Evolutionary conservation across 441 rosid genomes (phyloP), one percentile per base, ranked within the genome.

Genomic region (Euphorbia schlechtendalii): DNA sequence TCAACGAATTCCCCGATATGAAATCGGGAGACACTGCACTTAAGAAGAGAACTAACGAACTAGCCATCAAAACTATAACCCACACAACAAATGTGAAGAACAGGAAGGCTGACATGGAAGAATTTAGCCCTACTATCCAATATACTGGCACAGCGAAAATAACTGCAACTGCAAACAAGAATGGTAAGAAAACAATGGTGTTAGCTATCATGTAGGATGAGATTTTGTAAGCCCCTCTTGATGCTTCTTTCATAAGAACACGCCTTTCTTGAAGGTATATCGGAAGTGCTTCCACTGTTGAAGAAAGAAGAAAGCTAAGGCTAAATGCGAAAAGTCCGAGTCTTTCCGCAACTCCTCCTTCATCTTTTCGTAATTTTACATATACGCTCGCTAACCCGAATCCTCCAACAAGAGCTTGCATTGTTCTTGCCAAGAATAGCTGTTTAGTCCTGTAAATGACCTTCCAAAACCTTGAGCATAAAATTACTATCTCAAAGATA

Each of bases 231-330:
- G 96, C 92, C 57, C 87, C 89, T 78, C 89, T 82, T 14, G 98
- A 95, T 0, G 92, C 82, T 76, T 91, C 98, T 67, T 92, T 77
- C 98, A 91, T 88, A 78, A 92, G 76, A 41, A 92, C 88, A 75
- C 84, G 84, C 3, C 96, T 77, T 63, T 92, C 96, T 61, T 89
- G 95, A 52, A 92, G 85, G 72, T 87, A 89, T 1, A 84, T 89
- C 5, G 96, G 96, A 65, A 92, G 82, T 43, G 98, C 89, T 77
- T 92, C 96, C 2, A 90, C 95, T 24, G 91, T 89, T 12, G 95
- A 89, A 80, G 91, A 92, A 79, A 86, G 85, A 8, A 88, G 85
- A 51, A 92, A 84, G 43, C 91, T 82, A 81, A 92, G 86, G 40
- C 96, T 92, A 55, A 92, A 89, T 12, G 98, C 96, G 56, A 89